These are phyloP conservation scores for Saccharomycopsis malanga DNA, from an alignment of 805 yeast species.

Conservation along the genomic window DNA sequence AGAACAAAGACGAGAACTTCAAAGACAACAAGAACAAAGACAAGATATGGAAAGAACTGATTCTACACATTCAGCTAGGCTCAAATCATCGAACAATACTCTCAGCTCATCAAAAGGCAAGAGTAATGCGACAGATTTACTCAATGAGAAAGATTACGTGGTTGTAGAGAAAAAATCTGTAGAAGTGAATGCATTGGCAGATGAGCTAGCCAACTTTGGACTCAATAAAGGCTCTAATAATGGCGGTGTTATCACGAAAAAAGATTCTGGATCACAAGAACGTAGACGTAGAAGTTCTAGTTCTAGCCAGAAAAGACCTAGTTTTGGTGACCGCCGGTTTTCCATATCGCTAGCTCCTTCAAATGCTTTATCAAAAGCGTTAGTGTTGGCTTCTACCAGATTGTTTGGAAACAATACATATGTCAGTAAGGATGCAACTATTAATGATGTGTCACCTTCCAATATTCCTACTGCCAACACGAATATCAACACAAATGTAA, in stretches of 20 bases:
- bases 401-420: constrained; percentile 51
- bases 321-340: constrained; percentile 50
- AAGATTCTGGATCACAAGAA: constrained; percentile 9
- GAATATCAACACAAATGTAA: constrained; percentile 19
- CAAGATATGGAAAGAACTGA: background rate
- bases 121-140: constrained; percentile 15
- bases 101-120: constrained; percentile 22
- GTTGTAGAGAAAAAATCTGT: constrained; percentile 92
- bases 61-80: background rate
- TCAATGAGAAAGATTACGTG: constrained; percentile 73
- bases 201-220: constrained; percentile 69
- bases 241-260: constrained; percentile 1
- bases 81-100: background rate
- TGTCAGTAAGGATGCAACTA: constrained; percentile 6
- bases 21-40: constrained; percentile 13
- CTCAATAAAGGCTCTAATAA: background rate
- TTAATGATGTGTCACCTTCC: background rate
- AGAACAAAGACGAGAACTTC: constrained; percentile 13
- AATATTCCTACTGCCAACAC: constrained; percentile 3
- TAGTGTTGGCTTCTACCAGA: constrained; percentile 81
- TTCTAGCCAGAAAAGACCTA: constrained; percentile 46
- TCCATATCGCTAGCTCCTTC: constrained; percentile 72
- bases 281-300: constrained; percentile 38
- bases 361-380: constrained; percentile 80
- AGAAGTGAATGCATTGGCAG: constrained; percentile 93